A percentile compares a stretch with the other conserved stretches of the same genome.
phyloP scores from a whole-genome alignment of 2,329 filamentous ascomycete species.

The Elsinoe arachidis region DNA sequence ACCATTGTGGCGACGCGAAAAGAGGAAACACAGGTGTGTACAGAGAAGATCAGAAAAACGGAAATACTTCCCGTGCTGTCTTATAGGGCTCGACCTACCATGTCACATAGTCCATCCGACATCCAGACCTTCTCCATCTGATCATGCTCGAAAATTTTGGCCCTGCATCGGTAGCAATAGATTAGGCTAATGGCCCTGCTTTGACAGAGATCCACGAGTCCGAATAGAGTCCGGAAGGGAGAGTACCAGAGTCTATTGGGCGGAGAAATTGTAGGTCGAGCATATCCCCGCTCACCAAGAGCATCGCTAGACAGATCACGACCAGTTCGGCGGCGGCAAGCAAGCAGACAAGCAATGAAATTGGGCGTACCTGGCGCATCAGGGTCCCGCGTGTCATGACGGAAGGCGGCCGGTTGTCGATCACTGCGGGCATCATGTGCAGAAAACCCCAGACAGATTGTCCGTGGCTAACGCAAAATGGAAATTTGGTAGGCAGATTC shows the following conservation, averaged over 20 bases:
- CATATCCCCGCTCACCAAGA: conserved; percentile 3
- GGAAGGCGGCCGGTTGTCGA: neutral
- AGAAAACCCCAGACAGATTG: conserved; percentile 10
- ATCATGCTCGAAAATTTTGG: neutral
- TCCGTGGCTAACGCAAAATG: conserved; percentile 1
- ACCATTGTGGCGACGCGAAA: neutral
- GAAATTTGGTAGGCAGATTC: conserved; percentile 3
- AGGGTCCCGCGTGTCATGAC: conserved; percentile 4
- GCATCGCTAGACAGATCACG: neutral
- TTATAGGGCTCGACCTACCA: conserved; percentile 1
- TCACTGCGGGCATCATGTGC: conserved; percentile 7
- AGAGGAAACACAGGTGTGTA: neutral
- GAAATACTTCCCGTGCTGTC: neutral
- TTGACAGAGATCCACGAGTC: neutral
- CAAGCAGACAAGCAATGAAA: neutral
- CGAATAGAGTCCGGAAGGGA: neutral
- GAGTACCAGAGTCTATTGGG: conserved; percentile 7
- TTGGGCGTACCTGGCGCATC: conserved; percentile 4
- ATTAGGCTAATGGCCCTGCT: conserved; percentile 4
- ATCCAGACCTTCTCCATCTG: neutral
- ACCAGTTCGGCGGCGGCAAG: conserved; percentile 1
- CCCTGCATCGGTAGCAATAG: neutral
- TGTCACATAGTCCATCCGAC: neutral
- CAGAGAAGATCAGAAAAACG: neutral
- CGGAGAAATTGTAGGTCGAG: conserved; percentile 8